These are phyloP conservation scores for Cladosporium sp. DNA, from an alignment of 2,329 filamentous ascomycete genomes.

Conservation along the genomic window DNA sequence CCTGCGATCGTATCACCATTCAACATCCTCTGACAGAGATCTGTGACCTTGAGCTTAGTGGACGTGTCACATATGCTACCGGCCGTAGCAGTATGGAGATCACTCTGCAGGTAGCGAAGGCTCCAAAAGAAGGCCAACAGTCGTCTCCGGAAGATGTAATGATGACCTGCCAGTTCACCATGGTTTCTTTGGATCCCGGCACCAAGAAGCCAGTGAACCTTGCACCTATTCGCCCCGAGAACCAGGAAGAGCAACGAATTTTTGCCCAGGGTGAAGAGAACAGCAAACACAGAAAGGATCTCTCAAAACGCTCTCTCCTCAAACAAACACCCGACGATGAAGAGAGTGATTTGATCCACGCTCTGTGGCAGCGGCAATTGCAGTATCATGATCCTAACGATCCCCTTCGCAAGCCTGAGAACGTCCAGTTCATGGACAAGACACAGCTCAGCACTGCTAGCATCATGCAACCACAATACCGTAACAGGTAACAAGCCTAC, in stretches of 20 bases:
- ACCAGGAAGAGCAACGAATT: conserved; percentile 59
- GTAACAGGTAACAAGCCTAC: conserved; percentile 44
- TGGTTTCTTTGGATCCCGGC: conserved; percentile 67
- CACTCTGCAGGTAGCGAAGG: conserved; percentile 68
- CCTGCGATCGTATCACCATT: conserved; percentile 62
- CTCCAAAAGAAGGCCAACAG: conserved; percentile 54
- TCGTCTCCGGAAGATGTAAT: conserved; percentile 58
- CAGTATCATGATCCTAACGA: conserved; percentile 60
- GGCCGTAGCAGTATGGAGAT: conserved; percentile 71
- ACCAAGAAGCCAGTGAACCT: conserved; percentile 64
- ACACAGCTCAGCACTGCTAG: conserved; percentile 61
- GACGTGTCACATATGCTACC: conserved; percentile 66
- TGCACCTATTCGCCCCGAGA: conserved; percentile 58
- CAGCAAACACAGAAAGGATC: conserved; percentile 62
- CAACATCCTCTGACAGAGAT: conserved; percentile 71
- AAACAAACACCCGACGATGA: conserved; percentile 66
- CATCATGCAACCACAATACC: conserved; percentile 72
- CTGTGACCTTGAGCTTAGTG: conserved; percentile 71
- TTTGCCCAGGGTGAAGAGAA: conserved; percentile 63
- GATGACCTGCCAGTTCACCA: conserved; percentile 71
- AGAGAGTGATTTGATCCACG: conserved; percentile 68
- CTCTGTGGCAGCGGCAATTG: conserved; percentile 66
- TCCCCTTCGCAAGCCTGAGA: conserved; percentile 50
- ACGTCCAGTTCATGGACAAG: conserved; percentile 59
- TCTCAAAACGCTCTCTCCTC: conserved; percentile 57